Evolutionary conservation across 495 filamentous ascomycete species (phyloP).

Genomic region (Aspergillus cristatus): DNA sequence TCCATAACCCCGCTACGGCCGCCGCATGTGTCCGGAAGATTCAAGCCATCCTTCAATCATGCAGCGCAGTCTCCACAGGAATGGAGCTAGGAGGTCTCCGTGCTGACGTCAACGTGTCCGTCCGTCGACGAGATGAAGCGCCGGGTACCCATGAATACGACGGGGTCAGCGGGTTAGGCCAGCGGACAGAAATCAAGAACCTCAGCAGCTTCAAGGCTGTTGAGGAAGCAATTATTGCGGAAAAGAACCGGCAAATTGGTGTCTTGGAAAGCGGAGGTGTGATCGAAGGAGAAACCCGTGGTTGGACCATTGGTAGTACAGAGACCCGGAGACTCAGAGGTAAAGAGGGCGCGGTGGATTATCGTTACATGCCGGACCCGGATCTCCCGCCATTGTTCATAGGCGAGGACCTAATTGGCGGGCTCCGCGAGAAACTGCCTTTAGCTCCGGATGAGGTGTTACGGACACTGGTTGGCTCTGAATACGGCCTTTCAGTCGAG

Average conservation of each 20-base stretch:
- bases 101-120: conserved; percentile 93
- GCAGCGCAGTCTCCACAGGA: conserved; percentile 73
- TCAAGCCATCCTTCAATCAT: conserved; percentile 68
- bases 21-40: conserved; percentile 83
- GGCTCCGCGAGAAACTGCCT: conserved; percentile 53
- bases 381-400: conserved; percentile 78
- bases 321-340: conserved; percentile 69
- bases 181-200: conserved; percentile 97
- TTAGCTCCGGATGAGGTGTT: conserved; percentile 61
- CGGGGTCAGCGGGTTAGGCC: conserved; percentile 57
- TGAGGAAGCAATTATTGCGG: conserved; percentile 85
- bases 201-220: conserved; percentile 89
- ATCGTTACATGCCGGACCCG: conserved; percentile 97
- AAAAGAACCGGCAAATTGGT: conserved; percentile 78
- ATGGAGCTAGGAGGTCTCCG: conserved; percentile 91
- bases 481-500: conserved; percentile 63
- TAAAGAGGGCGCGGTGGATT: conserved; percentile 96
- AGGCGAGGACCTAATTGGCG: conserved; percentile 54
- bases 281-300: conserved; percentile 81
- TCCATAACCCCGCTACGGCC: conserved; percentile 75
- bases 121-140: conserved; percentile 44
- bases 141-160: conserved; percentile 41
- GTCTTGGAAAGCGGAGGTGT: conserved; percentile 70
- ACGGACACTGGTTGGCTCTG: conserved; percentile 39
- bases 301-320: conserved; percentile 76